These are phyloP conservation scores for Royoungia palumana DNA, from an alignment of 768 basidiomycete genomes.

Conservation along the genomic window DNA sequence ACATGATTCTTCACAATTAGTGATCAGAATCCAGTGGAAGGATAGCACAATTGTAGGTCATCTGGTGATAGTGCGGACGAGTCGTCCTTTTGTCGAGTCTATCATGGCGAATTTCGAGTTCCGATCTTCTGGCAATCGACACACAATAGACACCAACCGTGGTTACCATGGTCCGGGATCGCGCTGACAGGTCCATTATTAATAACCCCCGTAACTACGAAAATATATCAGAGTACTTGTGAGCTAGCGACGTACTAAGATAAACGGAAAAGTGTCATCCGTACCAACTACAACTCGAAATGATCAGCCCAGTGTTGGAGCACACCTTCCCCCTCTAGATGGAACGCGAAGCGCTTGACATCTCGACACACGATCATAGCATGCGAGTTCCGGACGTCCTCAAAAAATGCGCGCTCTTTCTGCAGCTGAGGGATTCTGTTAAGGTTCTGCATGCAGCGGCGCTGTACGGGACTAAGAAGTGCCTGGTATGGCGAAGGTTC, in stretches of 20 bases:
- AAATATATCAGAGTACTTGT: too few relatives aligned
- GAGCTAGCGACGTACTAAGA: too few relatives aligned
- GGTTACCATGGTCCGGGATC: too few relatives aligned
- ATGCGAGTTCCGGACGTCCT: slow-evolving; percentile 60
- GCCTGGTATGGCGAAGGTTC: slow-evolving; percentile 34
- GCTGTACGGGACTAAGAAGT: slow-evolving; percentile 55
- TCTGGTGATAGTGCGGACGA: slow-evolving; percentile 1
- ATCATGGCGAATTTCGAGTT: too few relatives aligned
- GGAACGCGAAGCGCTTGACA: slow-evolving; percentile 52
- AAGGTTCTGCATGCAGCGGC: slow-evolving; percentile 51
- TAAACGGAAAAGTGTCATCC: background rate
- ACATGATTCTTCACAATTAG: slow-evolving; percentile 8
- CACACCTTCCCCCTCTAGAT: slow-evolving; percentile 61
- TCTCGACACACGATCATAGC: slow-evolving; percentile 71
- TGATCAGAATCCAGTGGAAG: background rate
- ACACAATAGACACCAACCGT: too few relatives aligned
- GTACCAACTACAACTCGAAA: slow-evolving; percentile 41
- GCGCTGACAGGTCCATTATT: too few relatives aligned
- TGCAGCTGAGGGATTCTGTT: slow-evolving; percentile 65
- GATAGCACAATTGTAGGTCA: too few relatives aligned
- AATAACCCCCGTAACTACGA: too few relatives aligned
- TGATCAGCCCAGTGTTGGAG: slow-evolving; percentile 69
- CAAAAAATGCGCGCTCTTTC: slow-evolving; percentile 69
- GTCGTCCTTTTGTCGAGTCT: slow-evolving; percentile 3
- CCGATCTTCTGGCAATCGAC: too few relatives aligned